Base-by-base conservation (phyloP, 2,329 filamentous ascomycete genomes). In the Talaromyces rugulosus region DNA sequence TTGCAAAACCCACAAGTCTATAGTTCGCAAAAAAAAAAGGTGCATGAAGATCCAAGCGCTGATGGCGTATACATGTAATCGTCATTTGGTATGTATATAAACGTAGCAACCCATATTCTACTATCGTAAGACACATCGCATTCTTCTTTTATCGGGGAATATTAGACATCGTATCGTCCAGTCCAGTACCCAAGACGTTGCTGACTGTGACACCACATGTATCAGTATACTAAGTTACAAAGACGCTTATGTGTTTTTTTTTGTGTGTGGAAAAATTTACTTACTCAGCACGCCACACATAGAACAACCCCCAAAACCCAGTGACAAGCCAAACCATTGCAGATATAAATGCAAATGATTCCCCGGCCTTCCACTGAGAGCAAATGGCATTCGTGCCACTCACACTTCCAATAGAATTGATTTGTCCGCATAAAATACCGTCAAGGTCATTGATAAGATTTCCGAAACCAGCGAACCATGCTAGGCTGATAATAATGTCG, bases 341-440 rank as follows among this genome's bases (percentile, higher is more conserved):
- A 2, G 86, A 88, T 58, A 92, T 75, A 76, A 92, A 92, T 51
- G 82, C 78, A 70, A 92, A 91, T 4, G 89, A 89, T 67, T 90
- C 83, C 63, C 85, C 81, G 44, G 89, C 85, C 76, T 89, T 91
- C 83, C 85, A 90, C 67, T 85, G 83, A 62, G 84, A 81, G 75
- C 90, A 94, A n/a, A 73, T 72, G 51, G 27, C 50, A 16, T 82
- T 76, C 65, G 79, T 77, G 53, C 64, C 27, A 70, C 71, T 63
- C 89, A 78, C 58, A 81, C 80, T 63, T 71, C 71, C 87, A 87
- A 90, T 70, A 84, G 68, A 12, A 23, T 16, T 23, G 9, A 53
- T 31, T n/a, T 53, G 9, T 31, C 50, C 85, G 68, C 86, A 88
- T 23, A 76, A 73, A 59, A 80, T 72, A 44, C 79, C 76, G 52